These are phyloP conservation scores for Blastobotrys raffinosifermentans DNA, from an alignment of 1,139 yeast genomes.

Conservation along the genomic window DNA sequence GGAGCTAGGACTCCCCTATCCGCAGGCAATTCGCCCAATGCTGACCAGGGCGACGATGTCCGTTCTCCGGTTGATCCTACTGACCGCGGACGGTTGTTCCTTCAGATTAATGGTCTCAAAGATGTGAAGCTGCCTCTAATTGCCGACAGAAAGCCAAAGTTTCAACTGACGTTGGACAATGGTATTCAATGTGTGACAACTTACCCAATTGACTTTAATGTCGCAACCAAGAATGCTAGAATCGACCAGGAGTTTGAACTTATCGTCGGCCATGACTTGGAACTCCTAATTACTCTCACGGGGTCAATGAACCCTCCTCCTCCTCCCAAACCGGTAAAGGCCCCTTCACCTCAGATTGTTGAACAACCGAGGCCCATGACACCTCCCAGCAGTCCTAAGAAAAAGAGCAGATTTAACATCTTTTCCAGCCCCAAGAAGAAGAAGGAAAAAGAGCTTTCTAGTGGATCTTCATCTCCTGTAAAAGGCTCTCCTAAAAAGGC, in stretches of 20 bases:
- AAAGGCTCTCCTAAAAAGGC: constrained; percentile 2
- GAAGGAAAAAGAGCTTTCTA: constrained; percentile 2
- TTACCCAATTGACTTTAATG: constrained; percentile 47
- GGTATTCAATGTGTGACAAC: constrained; percentile 83
- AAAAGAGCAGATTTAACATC: constrained; percentile 14
- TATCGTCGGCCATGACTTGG: constrained; percentile 55
- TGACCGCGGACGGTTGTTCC: constrained; percentile 74
- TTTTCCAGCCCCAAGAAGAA: constrained; percentile 19
- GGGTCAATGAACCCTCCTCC: constrained; percentile 26
- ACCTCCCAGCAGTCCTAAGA: constrained; percentile 14
- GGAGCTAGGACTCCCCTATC: neutral
- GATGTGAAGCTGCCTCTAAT: constrained; percentile 50
- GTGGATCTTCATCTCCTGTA: neutral
- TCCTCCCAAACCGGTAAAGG: constrained; percentile 7
- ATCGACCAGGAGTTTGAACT: constrained; percentile 81
- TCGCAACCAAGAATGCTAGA: constrained; percentile 32
- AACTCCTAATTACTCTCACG: constrained; percentile 65
- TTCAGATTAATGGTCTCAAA: constrained; percentile 58
- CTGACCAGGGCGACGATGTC: neutral
- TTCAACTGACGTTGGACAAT: constrained; percentile 72
- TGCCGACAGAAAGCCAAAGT: constrained; percentile 39
- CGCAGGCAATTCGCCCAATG: neutral
- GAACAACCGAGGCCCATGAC: neutral
- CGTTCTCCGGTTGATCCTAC: constrained; percentile 25
- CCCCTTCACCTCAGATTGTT: too few relatives aligned